Base-by-base conservation (phyloP, 2,329 filamentous ascomycete species). In the Ceratocystis alfenasii region DNA sequence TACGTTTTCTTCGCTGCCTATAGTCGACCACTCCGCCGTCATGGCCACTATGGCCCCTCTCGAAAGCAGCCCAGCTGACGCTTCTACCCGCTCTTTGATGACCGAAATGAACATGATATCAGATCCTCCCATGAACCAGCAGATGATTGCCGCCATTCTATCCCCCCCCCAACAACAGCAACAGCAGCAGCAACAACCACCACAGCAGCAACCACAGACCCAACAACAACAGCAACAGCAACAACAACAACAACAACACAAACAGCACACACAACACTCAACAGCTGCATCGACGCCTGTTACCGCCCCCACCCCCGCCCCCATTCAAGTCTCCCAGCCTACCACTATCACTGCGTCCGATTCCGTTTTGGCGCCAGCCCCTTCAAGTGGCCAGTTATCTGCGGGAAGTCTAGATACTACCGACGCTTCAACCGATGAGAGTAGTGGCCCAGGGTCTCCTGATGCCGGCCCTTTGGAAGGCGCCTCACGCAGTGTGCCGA, bases 131-230 rank as follows among this genome's bases (percentile, higher is more conserved):
- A 57, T 67, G 46, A 65, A 65, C 45, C 36, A 59, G 8, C 63
- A 65, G 59, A 65, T 67, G 8, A 67, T 67, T 25, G 44, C 25
- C 33, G 28, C 50, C 30, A 65, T 67, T 33, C 45, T 67, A 17
- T 65, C 66, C 41, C 66, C 41, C 66, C 66, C 12, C 63, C 28
- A 28, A 17, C 36, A 60, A 48, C 55, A 10, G 2, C 62, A 17
- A 10, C 62, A 17, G 3, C 33, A 8, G 1, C 30, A 6, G 6
- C 30, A 6, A 12, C 36, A 36, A 36, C 36, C 36, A 36, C 10
- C 36, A 36, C 36, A 36, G 3, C 36, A 36, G 3, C 36, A 36
- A 3, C 36, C 2, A 36, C 36, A 12, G 36, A 36, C 33, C 22
- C 65, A 22, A 28, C 28, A 28, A 25, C 65, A 22, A 7, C 30